phyloP scores from a whole-genome alignment of 352 stramenopile species.

The Elongisporangium prolatum region DNA sequence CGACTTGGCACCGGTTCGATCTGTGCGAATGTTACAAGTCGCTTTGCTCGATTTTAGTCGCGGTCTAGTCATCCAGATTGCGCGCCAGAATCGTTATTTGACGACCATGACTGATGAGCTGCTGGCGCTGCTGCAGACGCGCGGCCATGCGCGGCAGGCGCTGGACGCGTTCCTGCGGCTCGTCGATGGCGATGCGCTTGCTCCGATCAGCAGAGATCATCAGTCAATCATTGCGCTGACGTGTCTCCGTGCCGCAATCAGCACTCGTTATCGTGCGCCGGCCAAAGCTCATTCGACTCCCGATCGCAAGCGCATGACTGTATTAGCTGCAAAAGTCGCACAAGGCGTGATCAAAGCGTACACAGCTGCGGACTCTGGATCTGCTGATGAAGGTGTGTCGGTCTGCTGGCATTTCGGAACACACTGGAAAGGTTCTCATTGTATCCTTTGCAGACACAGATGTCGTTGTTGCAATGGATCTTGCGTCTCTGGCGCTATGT shows the following conservation, averaged over 20 bases:
- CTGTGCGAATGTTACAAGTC: too few species aligned
- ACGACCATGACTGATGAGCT: conserved; percentile 7
- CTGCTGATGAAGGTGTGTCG: too few species aligned
- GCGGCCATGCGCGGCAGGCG: conserved; percentile 8
- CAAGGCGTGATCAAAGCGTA: conserved; percentile 66
- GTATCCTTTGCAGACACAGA: conserved; percentile 16
- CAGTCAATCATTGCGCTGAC: conserved; percentile 6
- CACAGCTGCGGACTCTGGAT: conserved; percentile 7
- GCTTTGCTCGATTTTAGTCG: too few species aligned
- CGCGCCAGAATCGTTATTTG: too few species aligned
- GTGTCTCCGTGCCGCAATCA: too few species aligned
- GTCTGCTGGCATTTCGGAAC: neutral
- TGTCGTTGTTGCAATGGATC: conserved; percentile 35
- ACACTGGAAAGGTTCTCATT: neutral
- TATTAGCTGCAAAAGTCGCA: conserved; percentile 50
- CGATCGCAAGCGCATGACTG: conserved; percentile 22
- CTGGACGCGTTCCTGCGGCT: conserved; percentile 15
- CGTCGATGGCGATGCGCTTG: conserved; percentile 1
- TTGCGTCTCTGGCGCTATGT: conserved; percentile 48
- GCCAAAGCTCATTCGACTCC: neutral
- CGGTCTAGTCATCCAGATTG: too few species aligned
- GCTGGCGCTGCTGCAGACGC: conserved; percentile 20
- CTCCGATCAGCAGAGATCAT: conserved; percentile 1
- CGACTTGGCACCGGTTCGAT: too few species aligned
- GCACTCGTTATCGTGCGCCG: too few species aligned